Evolutionary conservation across 164 flowering plant genomes (phyloP).

Genomic region (Hamamelis virginiana): DNA sequence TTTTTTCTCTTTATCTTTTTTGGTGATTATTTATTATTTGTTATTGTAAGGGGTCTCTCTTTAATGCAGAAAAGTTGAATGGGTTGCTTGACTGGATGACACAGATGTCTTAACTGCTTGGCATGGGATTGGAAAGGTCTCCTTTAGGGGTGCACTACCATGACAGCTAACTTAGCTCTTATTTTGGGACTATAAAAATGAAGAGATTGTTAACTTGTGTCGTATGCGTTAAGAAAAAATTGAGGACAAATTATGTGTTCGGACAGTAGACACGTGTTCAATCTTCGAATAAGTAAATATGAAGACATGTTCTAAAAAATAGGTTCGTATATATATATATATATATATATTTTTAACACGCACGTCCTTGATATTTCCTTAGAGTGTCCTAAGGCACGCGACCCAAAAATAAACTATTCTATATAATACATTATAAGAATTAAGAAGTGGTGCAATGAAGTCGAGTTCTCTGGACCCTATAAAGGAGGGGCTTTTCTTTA

Average conservation of each 20-base stretch:
- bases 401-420: slow-evolving; percentile 7
- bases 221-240: too few relatives aligned
- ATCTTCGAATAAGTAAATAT: too few relatives aligned
- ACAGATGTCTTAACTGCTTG: slow-evolving; percentile 26
- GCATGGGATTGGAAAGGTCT: slow-evolving; percentile 25
- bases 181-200: slow-evolving; percentile 13
- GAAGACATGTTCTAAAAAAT: too few relatives aligned
- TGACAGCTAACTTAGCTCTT: slow-evolving; percentile 25
- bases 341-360: too few relatives aligned
- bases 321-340: too few relatives aligned
- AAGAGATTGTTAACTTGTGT: too few relatives aligned
- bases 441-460: slow-evolving; percentile 9
- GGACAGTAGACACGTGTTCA: too few relatives aligned
- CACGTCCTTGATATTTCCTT: too few relatives aligned
- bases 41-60: not conserved
- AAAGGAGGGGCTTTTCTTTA: not conserved
- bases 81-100: slow-evolving; percentile 22
- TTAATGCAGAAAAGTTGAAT: slow-evolving; percentile 10
- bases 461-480: slow-evolving; percentile 19
- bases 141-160: slow-evolving; percentile 27
- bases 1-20: not conserved
- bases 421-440: not conserved
- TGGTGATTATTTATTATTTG: not conserved
- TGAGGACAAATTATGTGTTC: too few relatives aligned
- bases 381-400: too few relatives aligned